Evolutionary conservation across 257 asterid genomes (phyloP), one percentile per base, ranked within the genome.

Genomic region (Parsonsia alboflavescens): DNA sequence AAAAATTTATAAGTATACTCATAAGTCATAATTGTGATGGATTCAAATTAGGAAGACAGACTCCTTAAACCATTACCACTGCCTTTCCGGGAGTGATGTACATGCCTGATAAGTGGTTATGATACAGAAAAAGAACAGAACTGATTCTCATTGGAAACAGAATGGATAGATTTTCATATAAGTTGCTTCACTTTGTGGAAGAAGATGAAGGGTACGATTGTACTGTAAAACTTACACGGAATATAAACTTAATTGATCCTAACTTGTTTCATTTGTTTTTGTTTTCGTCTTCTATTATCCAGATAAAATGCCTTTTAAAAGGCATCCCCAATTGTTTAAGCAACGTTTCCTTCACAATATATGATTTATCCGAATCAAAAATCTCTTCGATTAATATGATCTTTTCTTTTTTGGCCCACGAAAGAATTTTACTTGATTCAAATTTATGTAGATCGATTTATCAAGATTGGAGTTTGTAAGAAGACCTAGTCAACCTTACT

Each of bases 261-360:
- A n/a, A n/a, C 78, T 33, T 70, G 58, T 75, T 72, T 77, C 71
- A 63, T 80, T 83, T 78, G 66, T n/a, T 61, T 54, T 83, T 78
- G 66, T 68, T 83, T 85, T 73, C 83, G 50, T 81, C 75, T 59
- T 68, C 74, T 70, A 75, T 69, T 77, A 64, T 59, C 78, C 70
- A 12, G 16, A 36, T 36, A 59, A 75, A 53, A 44, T 19, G 77
- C 22, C 68, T 28, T 70, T 54, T 33, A 63, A 76, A 76, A 80
- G 68, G 85, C 74, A 82, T 81, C 77, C 69, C 82, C 83, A 79
- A 61, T 82, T 75, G 83, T 46, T 83, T 79, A 83, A 86, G 88
- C 82, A 76, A 81, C 75, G 72, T 78, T 58, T 61, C 68, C 73
- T 79, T 72, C 67, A 48, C 66, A 48, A 24, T 73, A 75, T 24